Base-by-base conservation (phyloP, 176 grass and related monocot species). In the Bromus sterilis region DNA sequence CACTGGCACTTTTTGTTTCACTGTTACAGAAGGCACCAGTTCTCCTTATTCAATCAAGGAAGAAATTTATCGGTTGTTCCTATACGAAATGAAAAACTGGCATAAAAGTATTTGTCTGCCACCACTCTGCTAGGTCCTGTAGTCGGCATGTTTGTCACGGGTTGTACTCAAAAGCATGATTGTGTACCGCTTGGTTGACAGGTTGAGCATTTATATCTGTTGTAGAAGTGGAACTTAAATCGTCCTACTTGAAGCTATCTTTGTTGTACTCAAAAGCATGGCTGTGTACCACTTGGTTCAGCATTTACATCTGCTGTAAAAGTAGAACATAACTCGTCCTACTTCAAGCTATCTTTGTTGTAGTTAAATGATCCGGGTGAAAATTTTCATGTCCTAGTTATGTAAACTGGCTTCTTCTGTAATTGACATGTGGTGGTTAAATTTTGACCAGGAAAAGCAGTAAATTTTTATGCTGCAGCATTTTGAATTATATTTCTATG, bases 391-490 rank as follows among this genome's bases (percentile, higher is more conserved):
- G 34, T 35, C 64, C 42, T 76, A 1, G 9, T 34, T 80, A 35
- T 77, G 55, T 39, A 55, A 34, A 53, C n/a, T 61, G 11, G 5
- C 7, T 30, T 41, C 51, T 49, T 76, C 21, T 26, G 0, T 24
- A 75, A 85, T 85, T 26, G 46, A 3, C 82, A 95, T 90, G 88
- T 64, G 92, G 89, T 35, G 90, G 92, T 78, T 42, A 42, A 43
- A 70, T 2, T 26, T 70, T 70, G 66, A 70, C n/a, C 4, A 37
- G 16, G 7, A 41, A 28, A 25, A 43, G 49, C 8, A 70, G 6
- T 11, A 70, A 42, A 24, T 26, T 42, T 12, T 31, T 40, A 11
- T 34, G 11, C 34, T 41, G 35, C n/a, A 23, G n/a, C 23, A 26
- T 42, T 42, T 66, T 70, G 15, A 26, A 70, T 43, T 16, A 29